Percentiles rank a stretch among this genome's conserved stretches.
phyloP scores from a whole-genome alignment of 305 asterid genomes.

The Solanum hybrid region DNA sequence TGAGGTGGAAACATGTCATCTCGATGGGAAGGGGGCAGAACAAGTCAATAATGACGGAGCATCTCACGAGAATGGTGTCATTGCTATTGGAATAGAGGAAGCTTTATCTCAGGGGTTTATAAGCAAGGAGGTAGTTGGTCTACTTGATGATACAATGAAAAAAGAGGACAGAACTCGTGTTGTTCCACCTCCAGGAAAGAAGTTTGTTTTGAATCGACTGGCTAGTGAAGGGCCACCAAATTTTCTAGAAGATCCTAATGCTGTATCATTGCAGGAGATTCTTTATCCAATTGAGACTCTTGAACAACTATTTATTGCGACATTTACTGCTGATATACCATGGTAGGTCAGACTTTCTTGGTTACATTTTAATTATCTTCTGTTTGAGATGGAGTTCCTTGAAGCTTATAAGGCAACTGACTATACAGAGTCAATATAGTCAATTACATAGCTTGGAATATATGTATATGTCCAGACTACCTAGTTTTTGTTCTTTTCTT shows the following conservation, averaged over 20 bases:
- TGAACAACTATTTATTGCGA: slow-evolving; percentile 54
- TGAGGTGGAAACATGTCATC: slow-evolving; percentile 15
- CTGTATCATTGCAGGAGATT: slow-evolving; percentile 73
- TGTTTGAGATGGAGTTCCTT: not conserved
- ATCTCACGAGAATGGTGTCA: slow-evolving; percentile 18
- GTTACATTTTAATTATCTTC: not conserved
- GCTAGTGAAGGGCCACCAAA: slow-evolving; percentile 31
- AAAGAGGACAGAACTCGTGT: slow-evolving; percentile 19
- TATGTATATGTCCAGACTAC: not conserved
- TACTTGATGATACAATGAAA: slow-evolving; percentile 10
- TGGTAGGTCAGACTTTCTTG: slow-evolving; percentile 39
- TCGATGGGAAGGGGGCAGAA: slow-evolving; percentile 4
- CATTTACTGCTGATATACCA: slow-evolving; percentile 68
- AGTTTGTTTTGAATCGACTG: slow-evolving; percentile 61
- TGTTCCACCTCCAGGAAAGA: slow-evolving; percentile 62
- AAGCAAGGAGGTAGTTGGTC: slow-evolving; percentile 18
- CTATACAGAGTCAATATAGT: not conserved
- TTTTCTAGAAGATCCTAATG: slow-evolving; percentile 24
- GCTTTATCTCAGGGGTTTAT: slow-evolving; percentile 9
- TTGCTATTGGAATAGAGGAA: slow-evolving; percentile 11
- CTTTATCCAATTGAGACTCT: slow-evolving; percentile 66
- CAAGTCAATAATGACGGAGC: slow-evolving; percentile 2
- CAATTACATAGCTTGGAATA: not conserved
- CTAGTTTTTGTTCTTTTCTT: not conserved
- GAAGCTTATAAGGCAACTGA: not conserved